Conservation (phyloP, 169 alveolate genomes). For the Plasmodium gallinaceum region DNA sequence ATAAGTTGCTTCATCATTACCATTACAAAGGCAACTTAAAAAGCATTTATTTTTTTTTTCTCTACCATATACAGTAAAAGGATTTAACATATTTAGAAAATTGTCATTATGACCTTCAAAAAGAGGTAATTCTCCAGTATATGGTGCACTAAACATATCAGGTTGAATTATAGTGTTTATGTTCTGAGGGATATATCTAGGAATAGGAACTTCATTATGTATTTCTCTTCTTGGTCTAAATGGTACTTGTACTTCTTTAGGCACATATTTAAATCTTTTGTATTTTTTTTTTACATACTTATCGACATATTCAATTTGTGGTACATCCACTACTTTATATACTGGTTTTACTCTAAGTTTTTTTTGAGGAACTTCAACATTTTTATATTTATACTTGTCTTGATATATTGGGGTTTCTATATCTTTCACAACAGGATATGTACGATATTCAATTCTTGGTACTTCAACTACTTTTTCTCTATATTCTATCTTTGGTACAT, state of each 20-base stretch:
- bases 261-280: constrained; percentile 62
- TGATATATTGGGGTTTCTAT: constrained; percentile 64
- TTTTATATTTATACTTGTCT: constrained; percentile 64
- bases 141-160: constrained; percentile 8
- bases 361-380: constrained; percentile 70
- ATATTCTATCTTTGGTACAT: constrained; percentile 68
- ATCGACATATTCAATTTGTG: constrained; percentile 54
- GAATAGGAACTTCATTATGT: constrained; percentile 68
- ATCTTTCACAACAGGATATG: constrained; percentile 64
- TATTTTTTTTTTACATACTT: constrained; percentile 71
- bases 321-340: constrained; percentile 71
- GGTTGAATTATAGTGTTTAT: constrained; percentile 7
- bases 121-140: constrained; percentile 56
- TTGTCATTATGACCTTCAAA: constrained; percentile 56
- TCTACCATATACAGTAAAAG: constrained; percentile 17
- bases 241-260: constrained; percentile 74
- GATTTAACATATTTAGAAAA: constrained; percentile 58
- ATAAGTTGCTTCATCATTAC: constrained; percentile 26
- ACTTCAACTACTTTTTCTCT: constrained; percentile 59
- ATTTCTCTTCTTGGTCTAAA: constrained; percentile 78
- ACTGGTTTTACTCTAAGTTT: constrained; percentile 53
- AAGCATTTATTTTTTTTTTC: constrained; percentile 17
- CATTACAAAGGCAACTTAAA: constrained; percentile 47
- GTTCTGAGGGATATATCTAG: constrained; percentile 69
- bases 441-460: constrained; percentile 62